Conservation (phyloP, 352 stramenopile species). For the Phytophthora uliginosa region DNA sequence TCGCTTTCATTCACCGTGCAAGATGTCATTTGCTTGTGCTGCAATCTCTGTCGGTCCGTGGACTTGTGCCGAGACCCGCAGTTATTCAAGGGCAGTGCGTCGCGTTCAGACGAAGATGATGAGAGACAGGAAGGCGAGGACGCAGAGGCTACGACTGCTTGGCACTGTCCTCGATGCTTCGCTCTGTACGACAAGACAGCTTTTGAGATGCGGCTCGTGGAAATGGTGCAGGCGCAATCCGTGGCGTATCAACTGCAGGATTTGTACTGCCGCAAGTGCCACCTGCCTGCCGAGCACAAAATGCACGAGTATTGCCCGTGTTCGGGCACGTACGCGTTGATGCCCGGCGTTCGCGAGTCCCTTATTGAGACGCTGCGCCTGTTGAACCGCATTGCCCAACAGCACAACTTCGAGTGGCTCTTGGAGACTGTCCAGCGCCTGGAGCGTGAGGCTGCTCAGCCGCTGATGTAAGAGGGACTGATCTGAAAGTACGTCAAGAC, state of each 20-base stretch:
- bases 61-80: conserved; percentile 97
- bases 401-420: conserved; percentile 79
- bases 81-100: conserved; percentile 84
- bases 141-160: conserved; percentile 38
- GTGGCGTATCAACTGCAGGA: conserved; percentile 96
- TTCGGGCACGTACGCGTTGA: conserved; percentile 72
- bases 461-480: conserved; percentile 26
- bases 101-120: conserved; percentile 29
- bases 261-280: conserved; percentile 85
- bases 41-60: conserved; percentile 96
- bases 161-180: conserved; percentile 95
- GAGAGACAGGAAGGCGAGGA: conserved; percentile 42
- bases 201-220: conserved; percentile 94
- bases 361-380: conserved; percentile 72
- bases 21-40: conserved; percentile 98
- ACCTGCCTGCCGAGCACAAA: conserved; percentile 77
- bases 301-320: conserved; percentile 86
- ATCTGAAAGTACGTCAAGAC: background rate
- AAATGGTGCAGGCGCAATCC: conserved; percentile 88
- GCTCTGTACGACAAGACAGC: conserved; percentile 90
- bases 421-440: conserved; percentile 77
- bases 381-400: conserved; percentile 68
- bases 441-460: conserved; percentile 35
- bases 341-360: conserved; percentile 40
- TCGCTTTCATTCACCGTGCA: conserved; percentile 96